Evolutionary conservation across 176 grass and related monocot species (phyloP).

Genomic region (Carex kokanica): DNA sequence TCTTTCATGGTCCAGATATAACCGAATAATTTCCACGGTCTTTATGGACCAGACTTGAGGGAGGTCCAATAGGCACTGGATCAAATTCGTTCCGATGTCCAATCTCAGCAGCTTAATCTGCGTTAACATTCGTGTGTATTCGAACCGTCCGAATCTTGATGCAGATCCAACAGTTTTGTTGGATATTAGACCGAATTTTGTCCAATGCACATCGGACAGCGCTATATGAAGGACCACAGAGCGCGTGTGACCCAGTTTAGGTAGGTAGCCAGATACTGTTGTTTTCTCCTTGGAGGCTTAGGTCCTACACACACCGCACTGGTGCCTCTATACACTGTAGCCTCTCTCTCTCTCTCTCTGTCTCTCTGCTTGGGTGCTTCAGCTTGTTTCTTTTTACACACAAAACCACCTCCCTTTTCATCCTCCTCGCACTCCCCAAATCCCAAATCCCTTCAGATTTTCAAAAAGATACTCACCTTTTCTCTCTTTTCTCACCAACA

Average conservation of each 20-base stretch:
- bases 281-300: not conserved
- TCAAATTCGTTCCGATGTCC: too few relatives aligned
- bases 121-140: too few relatives aligned
- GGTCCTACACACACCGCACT: not conserved
- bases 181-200: too few relatives aligned
- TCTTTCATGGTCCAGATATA: not conserved
- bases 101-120: too few relatives aligned
- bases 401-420: not conserved
- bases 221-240: not conserved
- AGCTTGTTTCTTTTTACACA: not conserved
- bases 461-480: conserved; percentile 21
- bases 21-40: not conserved
- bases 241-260: not conserved
- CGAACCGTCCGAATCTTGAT: too few relatives aligned
- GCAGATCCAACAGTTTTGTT: too few relatives aligned
- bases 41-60: not conserved
- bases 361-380: not conserved
- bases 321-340: not conserved
- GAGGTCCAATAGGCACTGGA: too few relatives aligned
- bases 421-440: conserved; percentile 1
- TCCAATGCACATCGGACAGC: too few relatives aligned
- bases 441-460: not conserved
- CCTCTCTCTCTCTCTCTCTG: not conserved
- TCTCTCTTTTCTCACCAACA: not conserved
- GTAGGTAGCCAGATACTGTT: not conserved